A percentile compares a stretch with the other conserved stretches of the same genome.
These are phyloP conservation scores for Aureobasidium sp. DNA, from an alignment of 2,329 filamentous ascomycete species.

Conservation along the genomic window DNA sequence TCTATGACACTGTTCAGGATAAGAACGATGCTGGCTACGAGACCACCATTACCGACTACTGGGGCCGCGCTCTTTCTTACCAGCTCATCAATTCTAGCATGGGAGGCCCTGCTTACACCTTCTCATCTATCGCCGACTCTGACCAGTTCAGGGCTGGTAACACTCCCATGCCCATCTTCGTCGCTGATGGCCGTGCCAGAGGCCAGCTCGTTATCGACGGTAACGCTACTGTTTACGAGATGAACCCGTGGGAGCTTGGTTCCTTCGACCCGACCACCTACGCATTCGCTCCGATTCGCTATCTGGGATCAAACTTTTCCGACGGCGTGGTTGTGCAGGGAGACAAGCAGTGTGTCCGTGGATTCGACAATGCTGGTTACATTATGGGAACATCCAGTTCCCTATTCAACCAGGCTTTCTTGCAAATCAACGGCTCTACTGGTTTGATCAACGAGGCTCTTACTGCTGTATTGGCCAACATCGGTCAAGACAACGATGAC, in stretches of 20 bases:
- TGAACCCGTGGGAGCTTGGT: constrained; percentile 75
- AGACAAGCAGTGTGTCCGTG: constrained; percentile 58
- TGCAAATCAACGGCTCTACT: constrained; percentile 51
- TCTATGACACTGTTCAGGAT: constrained; percentile 50
- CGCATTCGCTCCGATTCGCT: constrained; percentile 64
- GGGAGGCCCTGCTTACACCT: constrained; percentile 72
- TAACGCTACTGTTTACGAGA: constrained; percentile 72
- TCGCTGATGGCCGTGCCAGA: constrained; percentile 61
- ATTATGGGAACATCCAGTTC: constrained; percentile 81
- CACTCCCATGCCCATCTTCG: constrained; percentile 65
- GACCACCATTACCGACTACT: constrained; percentile 77
- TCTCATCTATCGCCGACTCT: constrained; percentile 66
- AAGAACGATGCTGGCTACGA: constrained; percentile 61
- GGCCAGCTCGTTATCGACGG: constrained; percentile 54
- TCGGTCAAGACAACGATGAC: constrained; percentile 59
- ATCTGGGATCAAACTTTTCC: constrained; percentile 66
- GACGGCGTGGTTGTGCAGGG: constrained; percentile 51
- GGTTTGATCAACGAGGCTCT: constrained; percentile 27
- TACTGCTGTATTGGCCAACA: constrained; percentile 39
- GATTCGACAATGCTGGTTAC: constrained; percentile 76
- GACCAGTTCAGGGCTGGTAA: constrained; percentile 56
- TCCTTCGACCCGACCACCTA: constrained; percentile 66
- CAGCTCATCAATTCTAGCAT: constrained; percentile 72
- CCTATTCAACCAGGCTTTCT: constrained; percentile 73
- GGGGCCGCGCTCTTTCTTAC: constrained; percentile 76